Percentiles rank a stretch among this genome's conserved stretches.
These are phyloP conservation scores for Austroboletus eburneus DNA, from an alignment of 768 basidiomycete genomes.

Conservation along the genomic window DNA sequence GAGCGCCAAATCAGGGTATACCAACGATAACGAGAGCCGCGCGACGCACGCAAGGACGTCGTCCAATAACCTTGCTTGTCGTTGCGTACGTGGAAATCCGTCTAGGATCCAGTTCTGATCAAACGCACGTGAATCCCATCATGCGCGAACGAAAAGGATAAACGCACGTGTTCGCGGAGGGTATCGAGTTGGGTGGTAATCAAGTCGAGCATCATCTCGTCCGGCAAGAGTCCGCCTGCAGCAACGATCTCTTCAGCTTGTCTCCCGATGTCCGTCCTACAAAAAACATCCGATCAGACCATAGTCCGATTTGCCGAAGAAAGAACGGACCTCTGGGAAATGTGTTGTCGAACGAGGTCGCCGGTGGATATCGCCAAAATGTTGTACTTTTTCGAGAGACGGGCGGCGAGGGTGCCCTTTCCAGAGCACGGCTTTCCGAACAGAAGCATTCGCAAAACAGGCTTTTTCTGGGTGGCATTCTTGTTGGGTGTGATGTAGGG, in stretches of 20 bases:
- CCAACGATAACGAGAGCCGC: neutral
- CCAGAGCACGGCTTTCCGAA: conserved; percentile 65
- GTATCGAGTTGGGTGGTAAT: conserved; percentile 65
- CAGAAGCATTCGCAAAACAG: conserved; percentile 44
- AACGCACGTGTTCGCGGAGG: conserved; percentile 57
- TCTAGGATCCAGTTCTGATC: conserved; percentile 86
- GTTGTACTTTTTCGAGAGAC: conserved; percentile 71
- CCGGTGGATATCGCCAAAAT: conserved; percentile 75
- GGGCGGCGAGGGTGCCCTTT: conserved; percentile 75
- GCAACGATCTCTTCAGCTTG: conserved; percentile 78
- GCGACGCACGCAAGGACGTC: conserved; percentile 56
- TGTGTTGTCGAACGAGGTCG: conserved; percentile 80
- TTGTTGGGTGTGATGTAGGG: conserved; percentile 36
- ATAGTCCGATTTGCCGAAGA: neutral
- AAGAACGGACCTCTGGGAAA: conserved; percentile 50
- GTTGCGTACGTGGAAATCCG: conserved; percentile 85
- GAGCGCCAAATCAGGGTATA: neutral
- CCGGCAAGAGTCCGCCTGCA: conserved; percentile 68
- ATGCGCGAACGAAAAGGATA: neutral
- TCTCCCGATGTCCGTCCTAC: conserved; percentile 63
- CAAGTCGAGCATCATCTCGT: conserved; percentile 73
- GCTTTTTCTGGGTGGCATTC: conserved; percentile 24
- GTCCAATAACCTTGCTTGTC: conserved; percentile 75
- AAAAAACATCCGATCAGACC: neutral
- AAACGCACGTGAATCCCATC: conserved; percentile 8